These are phyloP conservation scores for Wickerhamiella alocasiicola DNA, from an alignment of 805 yeast species.

Conservation along the genomic window DNA sequence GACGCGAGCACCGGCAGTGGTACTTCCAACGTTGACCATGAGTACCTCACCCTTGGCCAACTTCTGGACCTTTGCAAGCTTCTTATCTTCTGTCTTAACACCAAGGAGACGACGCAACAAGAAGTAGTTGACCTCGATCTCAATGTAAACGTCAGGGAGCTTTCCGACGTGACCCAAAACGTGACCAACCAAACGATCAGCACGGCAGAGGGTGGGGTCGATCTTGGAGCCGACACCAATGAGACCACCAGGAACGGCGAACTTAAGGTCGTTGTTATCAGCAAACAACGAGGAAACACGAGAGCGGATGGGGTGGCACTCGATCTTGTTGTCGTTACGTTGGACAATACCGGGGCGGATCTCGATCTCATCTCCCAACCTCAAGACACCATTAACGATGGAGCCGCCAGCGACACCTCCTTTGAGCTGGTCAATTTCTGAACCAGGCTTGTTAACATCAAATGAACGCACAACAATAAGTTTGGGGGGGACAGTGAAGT, in stretches of 20 bases:
- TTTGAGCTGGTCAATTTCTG: conserved; percentile 89
- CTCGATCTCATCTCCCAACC: conserved; percentile 95
- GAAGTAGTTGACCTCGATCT: conserved; percentile 94
- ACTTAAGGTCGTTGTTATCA: conserved; percentile 93
- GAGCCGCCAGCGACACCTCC: conserved; percentile 99
- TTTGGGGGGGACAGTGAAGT: conserved; percentile 85
- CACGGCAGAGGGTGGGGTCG: conserved; percentile 98
- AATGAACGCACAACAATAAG: conserved; percentile 95
- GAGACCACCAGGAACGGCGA: conserved; percentile 99
- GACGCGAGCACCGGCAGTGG: conserved; percentile 98
- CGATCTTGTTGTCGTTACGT: conserved; percentile 77
- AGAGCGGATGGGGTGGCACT: conserved; percentile 91
- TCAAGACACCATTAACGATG: conserved; percentile 90
- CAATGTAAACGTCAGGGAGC: conserved; percentile 91
- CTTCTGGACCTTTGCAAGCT: conserved; percentile 91
- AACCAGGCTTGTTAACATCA: conserved; percentile 98
- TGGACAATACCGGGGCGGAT: conserved; percentile 98
- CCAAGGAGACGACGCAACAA: conserved; percentile 92
- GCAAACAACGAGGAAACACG: conserved; percentile 90
- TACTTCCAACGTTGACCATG: conserved; percentile 98
- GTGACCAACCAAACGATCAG: conserved; percentile 98
- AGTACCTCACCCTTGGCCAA: conserved; percentile 88
- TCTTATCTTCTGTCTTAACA: conserved; percentile 95
- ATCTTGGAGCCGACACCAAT: conserved; percentile 99
- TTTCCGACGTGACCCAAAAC: conserved; percentile 97